Evolutionary conservation across 1,139 yeast genomes (phyloP), one percentile per base, ranked within the genome.

Genomic region (Candida pseudoviswanathii): DNA sequence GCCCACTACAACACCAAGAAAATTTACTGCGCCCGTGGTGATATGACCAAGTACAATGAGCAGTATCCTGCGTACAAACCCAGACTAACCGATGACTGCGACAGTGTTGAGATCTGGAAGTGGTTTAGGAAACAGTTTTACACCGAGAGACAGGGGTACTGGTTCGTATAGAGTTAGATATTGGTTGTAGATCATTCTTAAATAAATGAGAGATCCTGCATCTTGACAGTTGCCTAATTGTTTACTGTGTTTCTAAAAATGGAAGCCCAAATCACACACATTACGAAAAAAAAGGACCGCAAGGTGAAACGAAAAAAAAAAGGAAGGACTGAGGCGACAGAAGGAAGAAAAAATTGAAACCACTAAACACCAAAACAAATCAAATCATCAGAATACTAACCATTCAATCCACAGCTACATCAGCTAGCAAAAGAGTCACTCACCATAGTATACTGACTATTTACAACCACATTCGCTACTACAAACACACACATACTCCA

Each of bases 71-170:
- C 54, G 16, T 61, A 60, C 47, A 62, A 62, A 45, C 76, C 77
- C 4, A 53, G 68, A 43, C 47, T 68, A 41, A 58, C 66, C 3
- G 63, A 57, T 1, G 77, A 72, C 54, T 72, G 77, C 57, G 71
- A 60, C 10, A 62, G 70, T 44, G 74, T 68, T 7, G 54, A 51
- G 1, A 57, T 62, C 4, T 73, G 77, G 78, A 59, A 69, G 45
- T 61, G 70, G 60, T 38, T 65, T 25, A 49, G 67, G 46, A 39
- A 43, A 5, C 57, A 61, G 41, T 62, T 60, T 45, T 45, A 50
- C 8, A 48, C 33, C 26, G 46, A 50, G 24, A 42, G 51, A 45
- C 36, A 51, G 16, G 55, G 49, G 11, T 43, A 52, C 32, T 55
- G 60, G 60, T 43, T 51, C 41, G 51, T 47, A 8, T 43, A 43